Conservation (phyloP, 176 grass and related monocot genomes). For the Cenchrus americanus region DNA sequence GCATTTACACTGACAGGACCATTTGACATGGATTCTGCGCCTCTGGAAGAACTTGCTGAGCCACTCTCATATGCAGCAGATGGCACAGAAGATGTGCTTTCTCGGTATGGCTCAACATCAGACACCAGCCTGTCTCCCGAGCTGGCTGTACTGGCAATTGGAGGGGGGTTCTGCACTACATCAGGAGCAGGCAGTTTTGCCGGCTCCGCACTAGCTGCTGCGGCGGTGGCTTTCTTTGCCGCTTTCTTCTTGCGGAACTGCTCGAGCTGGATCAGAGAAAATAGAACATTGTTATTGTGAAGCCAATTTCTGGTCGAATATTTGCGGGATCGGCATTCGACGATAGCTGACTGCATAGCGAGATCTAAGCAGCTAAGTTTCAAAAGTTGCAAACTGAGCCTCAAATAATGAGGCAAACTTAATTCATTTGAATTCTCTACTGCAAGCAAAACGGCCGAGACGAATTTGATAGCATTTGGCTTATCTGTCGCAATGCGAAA, state of each 20-base stretch:
- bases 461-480: slow-evolving; percentile 23
- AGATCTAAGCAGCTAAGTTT: slow-evolving; percentile 16
- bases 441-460: not conserved
- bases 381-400: slow-evolving; percentile 3
- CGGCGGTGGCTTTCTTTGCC: slow-evolving; percentile 52
- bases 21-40: slow-evolving; percentile 31
- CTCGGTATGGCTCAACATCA: slow-evolving; percentile 32
- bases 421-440: slow-evolving; percentile 20
- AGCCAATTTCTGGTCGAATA: slow-evolving; percentile 21
- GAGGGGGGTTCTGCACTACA: slow-evolving; percentile 43
- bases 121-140: slow-evolving; percentile 31
- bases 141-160: slow-evolving; percentile 35
- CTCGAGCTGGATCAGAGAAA: slow-evolving; percentile 77
- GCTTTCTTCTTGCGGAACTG: slow-evolving; percentile 95
- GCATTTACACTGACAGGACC: slow-evolving; percentile 28
- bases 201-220: slow-evolving; percentile 39
- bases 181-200: slow-evolving; percentile 37
- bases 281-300: slow-evolving; percentile 28
- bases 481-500: slow-evolving; percentile 8
- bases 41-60: slow-evolving; percentile 36
- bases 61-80: slow-evolving; percentile 44
- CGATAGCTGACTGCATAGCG: not conserved
- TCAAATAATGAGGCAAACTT: not conserved
- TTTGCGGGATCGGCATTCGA: not conserved
- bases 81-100: slow-evolving; percentile 34